phyloP scores from a whole-genome alignment of 2,329 filamentous ascomycete genomes.

The Aspergillus piperis region DNA sequence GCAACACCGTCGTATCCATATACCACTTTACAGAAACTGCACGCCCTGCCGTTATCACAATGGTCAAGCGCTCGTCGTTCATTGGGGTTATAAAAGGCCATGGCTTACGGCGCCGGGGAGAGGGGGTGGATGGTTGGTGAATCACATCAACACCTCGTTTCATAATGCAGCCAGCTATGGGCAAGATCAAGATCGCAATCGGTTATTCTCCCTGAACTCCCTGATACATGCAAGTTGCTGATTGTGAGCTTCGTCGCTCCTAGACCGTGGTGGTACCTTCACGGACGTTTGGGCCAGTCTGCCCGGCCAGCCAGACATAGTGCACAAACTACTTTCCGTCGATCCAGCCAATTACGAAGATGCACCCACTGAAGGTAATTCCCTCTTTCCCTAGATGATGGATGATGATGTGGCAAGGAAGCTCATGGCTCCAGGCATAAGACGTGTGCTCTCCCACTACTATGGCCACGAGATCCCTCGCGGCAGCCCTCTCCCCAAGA shows the following conservation, averaged over 20 bases:
- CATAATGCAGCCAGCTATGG: neutral
- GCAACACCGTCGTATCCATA: neutral
- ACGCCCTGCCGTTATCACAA: too few species aligned
- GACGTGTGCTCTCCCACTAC: slow-evolving; percentile 9
- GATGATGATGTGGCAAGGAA: neutral
- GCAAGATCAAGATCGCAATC: slow-evolving; percentile 15
- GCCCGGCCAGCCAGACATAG: slow-evolving; percentile 27
- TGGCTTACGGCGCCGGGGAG: neutral
- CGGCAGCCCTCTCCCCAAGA: slow-evolving; percentile 18
- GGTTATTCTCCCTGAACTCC: neutral
- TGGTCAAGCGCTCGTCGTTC: too few species aligned
- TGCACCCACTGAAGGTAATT: slow-evolving; percentile 77
- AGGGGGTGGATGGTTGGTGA: neutral
- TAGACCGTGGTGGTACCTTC: slow-evolving; percentile 41
- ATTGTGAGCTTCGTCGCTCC: neutral
- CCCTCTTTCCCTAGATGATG: slow-evolving; percentile 32
- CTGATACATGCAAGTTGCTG: neutral
- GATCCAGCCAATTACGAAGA: slow-evolving; percentile 30
- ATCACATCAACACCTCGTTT: neutral
- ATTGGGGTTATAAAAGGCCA: neutral
- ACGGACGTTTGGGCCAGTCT: slow-evolving; percentile 40
- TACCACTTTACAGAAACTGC: neutral
- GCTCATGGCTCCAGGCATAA: slow-evolving; percentile 51
- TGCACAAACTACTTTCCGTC: slow-evolving; percentile 32
- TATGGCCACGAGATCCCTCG: slow-evolving; percentile 19